These are phyloP conservation scores for Diaporthe sp. DNA, from an alignment of 2,329 filamentous ascomycete species.

Conservation along the genomic window DNA sequence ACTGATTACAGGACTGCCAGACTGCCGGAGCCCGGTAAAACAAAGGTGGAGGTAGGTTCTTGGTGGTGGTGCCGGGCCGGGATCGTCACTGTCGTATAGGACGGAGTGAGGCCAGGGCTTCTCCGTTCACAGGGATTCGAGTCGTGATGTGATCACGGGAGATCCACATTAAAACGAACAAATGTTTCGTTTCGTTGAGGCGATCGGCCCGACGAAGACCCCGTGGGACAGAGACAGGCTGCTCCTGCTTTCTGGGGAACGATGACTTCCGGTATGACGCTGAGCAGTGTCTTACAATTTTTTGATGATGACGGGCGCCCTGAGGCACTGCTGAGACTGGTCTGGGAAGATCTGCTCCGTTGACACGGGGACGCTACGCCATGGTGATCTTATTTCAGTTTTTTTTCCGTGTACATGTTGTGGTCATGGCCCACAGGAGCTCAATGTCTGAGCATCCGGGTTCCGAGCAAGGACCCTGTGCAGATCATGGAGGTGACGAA, in stretches of 20 bases:
- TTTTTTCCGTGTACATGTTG: background rate
- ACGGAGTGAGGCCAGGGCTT: background rate
- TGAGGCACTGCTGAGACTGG: background rate
- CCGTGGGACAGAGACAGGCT: background rate
- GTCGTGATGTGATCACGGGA: conserved; percentile 8
- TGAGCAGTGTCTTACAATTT: background rate
- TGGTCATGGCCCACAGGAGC: conserved; percentile 13
- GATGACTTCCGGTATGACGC: background rate
- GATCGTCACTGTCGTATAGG: background rate
- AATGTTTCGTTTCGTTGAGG: conserved; percentile 19
- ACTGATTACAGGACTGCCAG: background rate
- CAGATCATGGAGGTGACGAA: conserved; percentile 1
- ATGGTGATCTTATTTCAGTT: conserved; percentile 1
- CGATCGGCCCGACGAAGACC: conserved; percentile 5
- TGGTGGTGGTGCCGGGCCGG: conserved; percentile 2
- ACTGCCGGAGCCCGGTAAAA: background rate
- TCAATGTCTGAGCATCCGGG: background rate
- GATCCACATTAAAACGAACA: conserved; percentile 11
- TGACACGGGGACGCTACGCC: background rate
- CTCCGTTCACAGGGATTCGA: background rate
- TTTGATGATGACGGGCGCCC: background rate
- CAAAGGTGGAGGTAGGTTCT: background rate
- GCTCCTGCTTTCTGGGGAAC: background rate
- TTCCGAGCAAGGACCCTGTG: background rate
- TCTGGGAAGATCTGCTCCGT: conserved; percentile 8